Evolutionary conservation across 2,329 filamentous ascomycete species (phyloP).

Genomic region (Fusarium torreyae): DNA sequence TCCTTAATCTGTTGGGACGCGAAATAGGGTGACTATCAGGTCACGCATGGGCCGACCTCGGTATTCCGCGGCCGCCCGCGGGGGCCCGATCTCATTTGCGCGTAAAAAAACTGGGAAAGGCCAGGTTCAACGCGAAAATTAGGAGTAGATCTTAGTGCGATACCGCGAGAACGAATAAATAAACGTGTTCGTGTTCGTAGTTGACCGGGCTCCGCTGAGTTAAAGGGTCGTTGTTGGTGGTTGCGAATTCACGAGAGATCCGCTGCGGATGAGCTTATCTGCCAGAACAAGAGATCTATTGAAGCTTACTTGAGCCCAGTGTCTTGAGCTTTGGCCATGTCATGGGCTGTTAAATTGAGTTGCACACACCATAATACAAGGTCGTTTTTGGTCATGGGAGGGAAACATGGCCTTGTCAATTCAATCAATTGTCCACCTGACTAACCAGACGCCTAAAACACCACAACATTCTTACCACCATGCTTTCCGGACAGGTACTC

Average conservation of each 20-base stretch:
- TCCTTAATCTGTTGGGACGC: not conserved
- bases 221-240: not conserved
- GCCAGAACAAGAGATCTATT: not conserved
- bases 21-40: conserved; percentile 17
- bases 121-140: conserved; percentile 9
- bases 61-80: conserved; percentile 7
- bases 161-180: not conserved
- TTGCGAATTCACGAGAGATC: not conserved
- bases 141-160: not conserved
- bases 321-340: not conserved
- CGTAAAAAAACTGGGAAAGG: not conserved
- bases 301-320: not conserved
- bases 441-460: conserved; percentile 7
- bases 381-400: not conserved
- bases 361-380: not conserved
- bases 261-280: conserved; percentile 2
- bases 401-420: not conserved
- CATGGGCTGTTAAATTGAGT: not conserved
- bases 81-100: not conserved
- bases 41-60: conserved; percentile 10
- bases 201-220: not conserved
- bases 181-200: conserved; percentile 29
- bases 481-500: conserved; percentile 6
- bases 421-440: not conserved
- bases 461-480: conserved; percentile 8